Percentiles rank a stretch among this genome's conserved stretches.
phyloP scores from a whole-genome alignment of 2,329 filamentous ascomycete species.

The Penicillium verrucosum region DNA sequence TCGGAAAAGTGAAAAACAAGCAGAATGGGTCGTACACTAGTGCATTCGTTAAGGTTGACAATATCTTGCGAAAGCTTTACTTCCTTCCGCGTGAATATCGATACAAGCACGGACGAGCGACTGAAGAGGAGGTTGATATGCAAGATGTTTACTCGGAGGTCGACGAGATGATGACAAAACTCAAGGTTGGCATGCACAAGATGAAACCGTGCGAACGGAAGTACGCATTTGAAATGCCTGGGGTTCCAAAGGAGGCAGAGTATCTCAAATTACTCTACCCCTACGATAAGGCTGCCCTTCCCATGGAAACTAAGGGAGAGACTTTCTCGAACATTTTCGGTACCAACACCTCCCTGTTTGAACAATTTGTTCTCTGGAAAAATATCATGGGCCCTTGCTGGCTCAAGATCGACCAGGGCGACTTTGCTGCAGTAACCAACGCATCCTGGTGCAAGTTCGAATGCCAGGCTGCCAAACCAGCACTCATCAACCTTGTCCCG shows the following conservation, averaged over 20 bases:
- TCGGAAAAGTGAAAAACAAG: slow-evolving; percentile 94
- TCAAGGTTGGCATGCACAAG: slow-evolving; percentile 85
- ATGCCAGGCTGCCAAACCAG: slow-evolving; percentile 74
- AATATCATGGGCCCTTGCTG: slow-evolving; percentile 99
- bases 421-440: slow-evolving; percentile 82
- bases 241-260: slow-evolving; percentile 80
- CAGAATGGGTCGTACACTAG: slow-evolving; percentile 75
- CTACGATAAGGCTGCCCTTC: slow-evolving; percentile 75
- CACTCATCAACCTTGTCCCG: slow-evolving; percentile 66
- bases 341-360: slow-evolving; percentile 87
- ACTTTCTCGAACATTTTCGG: slow-evolving; percentile 95
- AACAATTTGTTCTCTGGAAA: slow-evolving; percentile 98
- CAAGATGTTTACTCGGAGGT: slow-evolving; percentile 87
- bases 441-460: slow-evolving; percentile 97
- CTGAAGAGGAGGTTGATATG: slow-evolving; percentile 77
- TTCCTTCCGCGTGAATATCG: slow-evolving; percentile 77
- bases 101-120: slow-evolving; percentile 60
- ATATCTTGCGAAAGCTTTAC: slow-evolving; percentile 85
- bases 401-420: slow-evolving; percentile 82
- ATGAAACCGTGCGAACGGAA: slow-evolving; percentile 87
- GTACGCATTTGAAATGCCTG: slow-evolving; percentile 90
- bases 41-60: slow-evolving; percentile 94
- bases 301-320: slow-evolving; percentile 70
- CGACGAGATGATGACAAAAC: slow-evolving; percentile 79
- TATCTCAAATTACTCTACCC: slow-evolving; percentile 97